Conservation (phyloP, 495 filamentous ascomycete genomes). For the Aspergillus haitiensis region DNA sequence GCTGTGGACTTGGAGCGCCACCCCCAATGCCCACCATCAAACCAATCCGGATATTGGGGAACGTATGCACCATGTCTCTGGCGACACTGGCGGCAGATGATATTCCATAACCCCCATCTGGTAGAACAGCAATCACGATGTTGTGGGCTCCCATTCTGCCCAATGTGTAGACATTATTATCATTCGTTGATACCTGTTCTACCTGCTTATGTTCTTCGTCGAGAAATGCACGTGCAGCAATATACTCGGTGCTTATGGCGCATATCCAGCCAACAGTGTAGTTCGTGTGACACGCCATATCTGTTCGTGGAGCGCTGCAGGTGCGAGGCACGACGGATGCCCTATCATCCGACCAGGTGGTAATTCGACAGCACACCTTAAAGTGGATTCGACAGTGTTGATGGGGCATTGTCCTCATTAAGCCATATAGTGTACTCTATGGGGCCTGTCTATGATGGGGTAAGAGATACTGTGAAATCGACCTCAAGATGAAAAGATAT, state of each 20-base stretch:
- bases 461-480: neutral
- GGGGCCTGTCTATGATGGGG: neutral
- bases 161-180: constrained; percentile 1
- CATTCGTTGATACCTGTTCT: neutral
- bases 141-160: constrained; percentile 7
- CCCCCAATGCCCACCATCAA: constrained; percentile 12
- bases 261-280: constrained; percentile 11
- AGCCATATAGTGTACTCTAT: neutral
- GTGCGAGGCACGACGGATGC: neutral
- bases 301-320: neutral
- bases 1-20: neutral
- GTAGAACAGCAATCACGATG: constrained; percentile 6
- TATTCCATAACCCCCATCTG: neutral
- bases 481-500: neutral
- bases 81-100: constrained; percentile 4
- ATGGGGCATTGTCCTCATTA: neutral
- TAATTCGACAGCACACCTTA: neutral
- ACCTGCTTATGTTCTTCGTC: neutral
- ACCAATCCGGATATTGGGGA: constrained; percentile 1
- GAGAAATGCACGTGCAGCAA: neutral
- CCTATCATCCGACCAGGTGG: neutral
- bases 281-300: neutral
- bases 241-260: neutral
- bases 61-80: constrained; percentile 2
- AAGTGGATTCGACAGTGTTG: neutral